A percentile compares a stretch with the other conserved stretches of the same genome.
These are phyloP conservation scores for Oxyria digyna DNA, from an alignment of 148 eudicot species.

Conservation along the genomic window DNA sequence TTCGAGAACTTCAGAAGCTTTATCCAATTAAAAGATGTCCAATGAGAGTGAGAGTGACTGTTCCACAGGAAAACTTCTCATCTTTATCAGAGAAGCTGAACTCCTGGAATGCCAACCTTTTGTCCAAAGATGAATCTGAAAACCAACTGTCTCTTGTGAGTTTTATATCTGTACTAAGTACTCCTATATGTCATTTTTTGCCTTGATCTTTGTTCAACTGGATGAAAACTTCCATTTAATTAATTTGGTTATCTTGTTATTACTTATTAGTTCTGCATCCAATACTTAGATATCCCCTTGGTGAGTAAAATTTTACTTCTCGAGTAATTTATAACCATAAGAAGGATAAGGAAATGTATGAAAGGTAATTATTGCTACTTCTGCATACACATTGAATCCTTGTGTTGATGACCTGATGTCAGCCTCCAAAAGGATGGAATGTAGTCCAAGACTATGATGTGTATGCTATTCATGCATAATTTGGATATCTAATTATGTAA, in stretches of 20 bases:
- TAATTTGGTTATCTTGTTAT: background rate
- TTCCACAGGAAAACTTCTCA: conserved; percentile 31
- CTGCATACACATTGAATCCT: background rate
- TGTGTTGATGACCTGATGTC: background rate
- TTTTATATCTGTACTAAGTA: conserved; percentile 13
- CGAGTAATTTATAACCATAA: background rate
- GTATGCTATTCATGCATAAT: background rate
- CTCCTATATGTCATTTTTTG: background rate
- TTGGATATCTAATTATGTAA: background rate
- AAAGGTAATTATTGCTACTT: background rate
- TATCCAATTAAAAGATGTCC: conserved; percentile 85
- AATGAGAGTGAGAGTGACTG: conserved; percentile 58
- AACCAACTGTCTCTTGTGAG: conserved; percentile 68
- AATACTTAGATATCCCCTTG: background rate
- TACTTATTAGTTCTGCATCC: background rate
- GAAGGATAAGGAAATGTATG: background rate
- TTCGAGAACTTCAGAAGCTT: conserved; percentile 75
- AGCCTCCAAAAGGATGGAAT: background rate
- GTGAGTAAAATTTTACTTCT: background rate
- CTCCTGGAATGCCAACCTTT: conserved; percentile 46
- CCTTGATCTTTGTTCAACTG: background rate
- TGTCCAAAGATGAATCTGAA: conserved; percentile 68
- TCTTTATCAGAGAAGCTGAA: conserved; percentile 55
- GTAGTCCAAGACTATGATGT: background rate
- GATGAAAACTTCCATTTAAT: background rate